Evolutionary conservation across 139 green algal species (phyloP).

Genomic region (Micractinium sp.): DNA sequence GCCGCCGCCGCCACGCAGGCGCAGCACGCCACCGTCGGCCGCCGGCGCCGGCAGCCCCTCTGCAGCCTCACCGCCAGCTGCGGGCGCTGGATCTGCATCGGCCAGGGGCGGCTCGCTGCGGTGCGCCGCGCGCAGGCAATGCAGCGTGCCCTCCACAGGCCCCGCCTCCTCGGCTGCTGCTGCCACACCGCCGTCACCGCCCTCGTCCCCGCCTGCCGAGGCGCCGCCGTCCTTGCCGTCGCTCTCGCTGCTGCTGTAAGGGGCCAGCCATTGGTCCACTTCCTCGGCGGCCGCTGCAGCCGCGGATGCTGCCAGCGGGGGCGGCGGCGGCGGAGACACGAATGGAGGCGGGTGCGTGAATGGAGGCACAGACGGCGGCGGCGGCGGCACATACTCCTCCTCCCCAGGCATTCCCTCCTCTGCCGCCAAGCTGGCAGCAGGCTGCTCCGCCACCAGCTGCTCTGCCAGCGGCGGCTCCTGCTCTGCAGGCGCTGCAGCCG

Average conservation of each 20-base stretch:
- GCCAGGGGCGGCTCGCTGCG: neutral
- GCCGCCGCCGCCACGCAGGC: slow-evolving; percentile 18
- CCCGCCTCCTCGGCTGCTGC: neutral
- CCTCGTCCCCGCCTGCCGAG: neutral
- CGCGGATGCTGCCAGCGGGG: neutral
- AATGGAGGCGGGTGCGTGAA: too few species aligned
- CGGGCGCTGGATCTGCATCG: neutral
- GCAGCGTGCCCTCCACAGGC: neutral
- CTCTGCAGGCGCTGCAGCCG: neutral
- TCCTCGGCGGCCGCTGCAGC: neutral
- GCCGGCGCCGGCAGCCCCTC: neutral
- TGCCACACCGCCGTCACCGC: too few species aligned
- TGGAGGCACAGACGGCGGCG: too few species aligned
- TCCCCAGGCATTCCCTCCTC: too few species aligned
- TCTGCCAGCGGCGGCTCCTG: neutral
- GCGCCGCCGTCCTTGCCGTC: neutral
- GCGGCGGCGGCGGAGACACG: neutral
- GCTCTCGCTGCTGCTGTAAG: neutral
- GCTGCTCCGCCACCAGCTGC: neutral
- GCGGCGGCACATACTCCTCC: too few species aligned
- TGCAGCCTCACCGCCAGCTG: neutral
- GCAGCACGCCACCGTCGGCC: slow-evolving; percentile 17
- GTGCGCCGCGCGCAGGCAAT: neutral
- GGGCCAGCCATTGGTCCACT: slow-evolving; percentile 2
- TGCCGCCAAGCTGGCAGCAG: neutral